Evolutionary conservation across 768 basidiomycete species (phyloP), one percentile per base, ranked within the genome.

Genomic region (Coprinellus micaceus): DNA sequence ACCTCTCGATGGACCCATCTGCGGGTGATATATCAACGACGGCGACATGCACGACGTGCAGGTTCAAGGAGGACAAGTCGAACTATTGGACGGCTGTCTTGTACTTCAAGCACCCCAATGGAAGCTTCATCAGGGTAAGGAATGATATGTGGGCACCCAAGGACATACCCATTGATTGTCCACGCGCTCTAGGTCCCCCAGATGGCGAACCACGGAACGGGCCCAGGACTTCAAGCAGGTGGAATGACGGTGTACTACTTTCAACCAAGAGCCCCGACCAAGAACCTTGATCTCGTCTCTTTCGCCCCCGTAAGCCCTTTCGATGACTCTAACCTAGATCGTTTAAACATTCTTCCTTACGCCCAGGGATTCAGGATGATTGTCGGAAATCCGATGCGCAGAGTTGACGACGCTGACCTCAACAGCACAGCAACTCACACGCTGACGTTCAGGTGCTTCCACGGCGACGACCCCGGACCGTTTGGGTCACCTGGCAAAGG

Each of bases 31-130:
- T 47, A 1, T 30, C 55, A 2, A 50, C 25, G 9, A 29, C 29
- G 24, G 30, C 55, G 4, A 56, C 55, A 3, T 56, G 55, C 25
- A 56, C 55, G 48, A 56, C 55, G 9, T 56, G 55, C 47, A 29
- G 55, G 17, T 56, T 56, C 37, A 41, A 24, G 22, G 55, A 56
- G 24, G 55, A 56, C 22, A 49, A 49, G 19, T 56, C 55, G 15
- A 56, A 56, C 48, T 56, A 56, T 29, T 56, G 55, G 55, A 56
- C 55, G 7, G 55, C 55, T 6, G 55, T 56, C 1, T 19, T 56
- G 22, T 56, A 25, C 37, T 56, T 56, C 39, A 56, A 51, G 48
- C 55, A 56, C 22, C 29, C 30, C 3, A 56, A 56, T 22, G 55
- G 55, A 10, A 51, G 45, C 36, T 56, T 40, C 41, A 56, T 56